phyloP scores from a whole-genome alignment of 352 stramenopile species.

The Phytopythium boreale region DNA sequence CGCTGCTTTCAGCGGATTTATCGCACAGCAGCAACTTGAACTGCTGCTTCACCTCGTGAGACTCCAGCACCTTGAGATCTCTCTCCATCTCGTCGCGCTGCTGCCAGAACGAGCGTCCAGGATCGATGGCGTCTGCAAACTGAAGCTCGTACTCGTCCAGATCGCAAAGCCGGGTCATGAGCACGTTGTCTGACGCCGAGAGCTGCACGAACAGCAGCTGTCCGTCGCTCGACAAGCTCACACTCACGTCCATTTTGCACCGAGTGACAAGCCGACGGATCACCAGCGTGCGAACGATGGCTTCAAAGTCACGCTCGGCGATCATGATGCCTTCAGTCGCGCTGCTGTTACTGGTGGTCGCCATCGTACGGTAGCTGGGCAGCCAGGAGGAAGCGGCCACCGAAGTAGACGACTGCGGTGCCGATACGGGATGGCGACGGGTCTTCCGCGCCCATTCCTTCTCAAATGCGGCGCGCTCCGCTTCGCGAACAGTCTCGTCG shows the following conservation, averaged over 20 bases:
- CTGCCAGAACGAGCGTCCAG: constrained; percentile 41
- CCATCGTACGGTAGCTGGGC: background rate
- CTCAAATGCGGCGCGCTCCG: constrained; percentile 17
- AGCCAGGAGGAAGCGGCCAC: background rate
- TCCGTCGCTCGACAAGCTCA: constrained; percentile 50
- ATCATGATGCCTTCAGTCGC: constrained; percentile 6
- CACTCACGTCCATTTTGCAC: constrained; percentile 60
- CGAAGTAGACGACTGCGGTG: background rate
- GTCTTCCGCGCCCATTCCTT: constrained; percentile 27
- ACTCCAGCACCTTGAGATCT: constrained; percentile 45
- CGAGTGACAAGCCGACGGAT: constrained; percentile 38
- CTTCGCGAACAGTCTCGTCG: constrained; percentile 5
- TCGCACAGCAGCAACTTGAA: constrained; percentile 36
- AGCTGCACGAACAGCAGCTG: constrained; percentile 42
- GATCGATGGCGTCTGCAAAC: constrained; percentile 57
- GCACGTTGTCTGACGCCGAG: constrained; percentile 59
- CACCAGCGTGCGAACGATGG: constrained; percentile 55
- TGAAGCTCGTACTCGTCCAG: constrained; percentile 46
- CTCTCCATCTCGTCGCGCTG: constrained; percentile 38
- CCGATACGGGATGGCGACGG: background rate
- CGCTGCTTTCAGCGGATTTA: constrained; percentile 2
- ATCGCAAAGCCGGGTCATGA: constrained; percentile 55
- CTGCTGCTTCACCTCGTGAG: constrained; percentile 48
- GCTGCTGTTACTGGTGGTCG: background rate
- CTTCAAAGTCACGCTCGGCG: constrained; percentile 33